Evolutionary conservation across 352 stramenopile species (phyloP).

Genomic region (Globisporangium nunn): DNA sequence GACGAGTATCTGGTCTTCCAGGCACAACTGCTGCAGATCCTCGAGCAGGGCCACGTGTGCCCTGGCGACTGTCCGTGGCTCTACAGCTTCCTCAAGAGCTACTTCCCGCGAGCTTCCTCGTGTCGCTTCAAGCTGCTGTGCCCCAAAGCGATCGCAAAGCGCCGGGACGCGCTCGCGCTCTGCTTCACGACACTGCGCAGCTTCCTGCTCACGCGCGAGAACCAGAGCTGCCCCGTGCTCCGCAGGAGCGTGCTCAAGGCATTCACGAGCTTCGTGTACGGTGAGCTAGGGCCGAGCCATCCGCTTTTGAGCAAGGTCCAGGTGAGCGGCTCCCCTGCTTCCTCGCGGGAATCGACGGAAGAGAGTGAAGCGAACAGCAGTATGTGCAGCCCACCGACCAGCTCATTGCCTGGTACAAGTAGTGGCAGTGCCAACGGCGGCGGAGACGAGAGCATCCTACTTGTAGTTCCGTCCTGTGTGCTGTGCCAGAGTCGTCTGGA

Average conservation of each 20-base stretch:
- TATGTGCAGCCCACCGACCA: too few relatives aligned
- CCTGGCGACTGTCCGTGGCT: conserved; percentile 36
- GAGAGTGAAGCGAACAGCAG: too few relatives aligned
- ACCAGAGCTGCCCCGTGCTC: conserved; percentile 26
- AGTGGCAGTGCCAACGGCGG: too few relatives aligned
- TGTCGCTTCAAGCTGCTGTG: not conserved
- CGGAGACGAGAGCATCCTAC: too few relatives aligned
- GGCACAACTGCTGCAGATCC: conserved; percentile 24
- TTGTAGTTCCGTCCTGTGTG: too few relatives aligned
- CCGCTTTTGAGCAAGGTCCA: too few relatives aligned
- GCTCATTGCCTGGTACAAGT: too few relatives aligned
- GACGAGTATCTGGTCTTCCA: conserved; percentile 26
- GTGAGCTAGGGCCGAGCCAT: not conserved
- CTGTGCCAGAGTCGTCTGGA: not conserved
- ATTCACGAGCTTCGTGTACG: conserved; percentile 14
- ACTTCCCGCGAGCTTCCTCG: conserved; percentile 1
- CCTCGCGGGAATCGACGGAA: too few relatives aligned
- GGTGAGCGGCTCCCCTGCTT: too few relatives aligned
- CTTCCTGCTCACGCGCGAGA: conserved; percentile 26
- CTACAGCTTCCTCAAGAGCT: conserved; percentile 9
- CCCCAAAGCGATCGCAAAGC: conserved; percentile 6
- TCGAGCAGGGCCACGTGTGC: conserved; percentile 31
- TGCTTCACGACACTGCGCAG: conserved; percentile 26
- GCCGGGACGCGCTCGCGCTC: conserved; percentile 18
- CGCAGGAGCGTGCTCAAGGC: too few relatives aligned